These are phyloP conservation scores for Helminthosporium solani DNA, from an alignment of 2,329 filamentous ascomycete species.

Conservation along the genomic window DNA sequence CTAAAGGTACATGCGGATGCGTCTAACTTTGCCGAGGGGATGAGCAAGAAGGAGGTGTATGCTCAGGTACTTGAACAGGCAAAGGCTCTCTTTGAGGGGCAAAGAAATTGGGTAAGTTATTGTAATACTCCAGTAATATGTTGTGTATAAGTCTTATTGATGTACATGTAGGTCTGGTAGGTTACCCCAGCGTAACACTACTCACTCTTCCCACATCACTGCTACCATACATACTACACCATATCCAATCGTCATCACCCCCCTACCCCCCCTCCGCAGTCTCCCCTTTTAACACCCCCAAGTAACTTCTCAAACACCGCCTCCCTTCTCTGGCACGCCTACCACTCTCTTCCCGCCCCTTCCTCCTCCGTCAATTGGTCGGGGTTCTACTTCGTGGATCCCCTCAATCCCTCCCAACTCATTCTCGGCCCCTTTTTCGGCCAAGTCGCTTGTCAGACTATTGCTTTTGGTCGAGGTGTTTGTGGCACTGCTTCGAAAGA, in stretches of 20 bases:
- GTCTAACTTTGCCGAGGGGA: constrained; percentile 66
- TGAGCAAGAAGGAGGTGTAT: constrained; percentile 72
- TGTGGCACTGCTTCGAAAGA: constrained; percentile 69
- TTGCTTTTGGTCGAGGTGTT: constrained; percentile 71
- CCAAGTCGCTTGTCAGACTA: constrained; percentile 75
- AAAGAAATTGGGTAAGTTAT: constrained; percentile 72
- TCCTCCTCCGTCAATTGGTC: constrained; percentile 77
- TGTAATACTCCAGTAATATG: too few species aligned
- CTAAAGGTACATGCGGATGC: constrained; percentile 73
- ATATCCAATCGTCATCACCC: background rate
- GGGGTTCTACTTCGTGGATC: constrained; percentile 54
- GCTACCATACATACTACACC: background rate
- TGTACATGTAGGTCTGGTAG: constrained; percentile 18
- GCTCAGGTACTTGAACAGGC: constrained; percentile 72
- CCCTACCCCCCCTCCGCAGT: too few species aligned
- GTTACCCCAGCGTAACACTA: background rate
- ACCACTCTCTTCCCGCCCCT: constrained; percentile 66
- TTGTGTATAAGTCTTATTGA: background rate
- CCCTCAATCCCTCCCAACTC: constrained; percentile 53
- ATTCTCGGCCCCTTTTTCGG: constrained; percentile 80
- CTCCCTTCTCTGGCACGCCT: constrained; percentile 76
- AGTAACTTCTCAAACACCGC: constrained; percentile 72
- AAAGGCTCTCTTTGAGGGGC: constrained; percentile 66
- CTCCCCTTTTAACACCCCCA: background rate
- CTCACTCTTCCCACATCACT: too few species aligned